phyloP scores from a whole-genome alignment of 139 green algal genomes.

The Coelastrella sp. region DNA sequence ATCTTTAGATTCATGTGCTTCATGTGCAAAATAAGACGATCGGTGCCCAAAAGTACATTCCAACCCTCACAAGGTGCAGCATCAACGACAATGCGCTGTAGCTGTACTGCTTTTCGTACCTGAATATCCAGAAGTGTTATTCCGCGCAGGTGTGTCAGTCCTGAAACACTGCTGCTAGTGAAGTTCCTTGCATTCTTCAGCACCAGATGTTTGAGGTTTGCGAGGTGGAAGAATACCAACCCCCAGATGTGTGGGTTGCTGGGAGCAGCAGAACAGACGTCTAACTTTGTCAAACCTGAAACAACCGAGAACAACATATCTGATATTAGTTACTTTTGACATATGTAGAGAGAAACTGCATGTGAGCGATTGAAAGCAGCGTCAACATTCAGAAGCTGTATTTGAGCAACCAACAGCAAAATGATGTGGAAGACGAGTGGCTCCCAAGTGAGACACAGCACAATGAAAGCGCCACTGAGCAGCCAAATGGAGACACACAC shows the following conservation, averaged over 20 bases:
- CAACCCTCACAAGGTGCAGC: not conserved
- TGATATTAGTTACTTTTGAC: not conserved
- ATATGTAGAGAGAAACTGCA: too few species aligned
- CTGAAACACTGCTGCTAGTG: not conserved
- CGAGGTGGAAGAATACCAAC: conserved; percentile 17
- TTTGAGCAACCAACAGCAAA: too few species aligned
- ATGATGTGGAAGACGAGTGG: too few species aligned
- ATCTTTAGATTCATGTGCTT: too few species aligned
- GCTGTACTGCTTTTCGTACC: not conserved
- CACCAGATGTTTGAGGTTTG: not conserved
- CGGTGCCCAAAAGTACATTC: too few species aligned
- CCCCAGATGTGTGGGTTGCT: conserved; percentile 1
- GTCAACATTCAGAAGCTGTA: too few species aligned
- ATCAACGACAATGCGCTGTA: not conserved
- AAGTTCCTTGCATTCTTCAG: not conserved
- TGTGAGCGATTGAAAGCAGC: too few species aligned
- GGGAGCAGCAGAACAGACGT: not conserved
- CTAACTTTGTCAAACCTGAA: conserved; percentile 16
- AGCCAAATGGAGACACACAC: too few species aligned
- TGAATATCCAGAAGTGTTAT: conserved; percentile 3
- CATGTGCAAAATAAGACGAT: too few species aligned
- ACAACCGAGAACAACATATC: not conserved
- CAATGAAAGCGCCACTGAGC: too few species aligned
- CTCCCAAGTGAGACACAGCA: too few species aligned
- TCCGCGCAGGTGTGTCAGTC: not conserved